phyloP scores from a whole-genome alignment of 805 yeast genomes.

The Candida easanensis region DNA sequence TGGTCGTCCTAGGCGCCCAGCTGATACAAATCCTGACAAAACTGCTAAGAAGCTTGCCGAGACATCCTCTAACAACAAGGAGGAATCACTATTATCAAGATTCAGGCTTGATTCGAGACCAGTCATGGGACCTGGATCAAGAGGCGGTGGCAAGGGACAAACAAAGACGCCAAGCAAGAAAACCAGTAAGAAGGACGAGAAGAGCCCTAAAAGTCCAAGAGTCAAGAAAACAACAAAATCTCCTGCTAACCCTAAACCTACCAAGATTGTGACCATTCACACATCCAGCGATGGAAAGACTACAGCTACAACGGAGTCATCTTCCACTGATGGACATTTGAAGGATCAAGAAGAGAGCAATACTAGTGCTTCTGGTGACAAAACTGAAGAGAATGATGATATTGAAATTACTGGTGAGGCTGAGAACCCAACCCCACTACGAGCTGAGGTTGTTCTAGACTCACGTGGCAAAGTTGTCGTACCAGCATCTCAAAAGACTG shows the following conservation, averaged over 20 bases:
- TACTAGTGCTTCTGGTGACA: neutral
- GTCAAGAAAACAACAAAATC: too few relatives aligned
- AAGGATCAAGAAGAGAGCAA: neutral
- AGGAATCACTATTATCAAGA: conserved; percentile 23
- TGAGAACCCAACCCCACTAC: neutral
- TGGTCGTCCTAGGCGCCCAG: conserved; percentile 27
- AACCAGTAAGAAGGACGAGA: neutral
- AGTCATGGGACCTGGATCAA: conserved; percentile 27
- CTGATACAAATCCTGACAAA: conserved; percentile 1
- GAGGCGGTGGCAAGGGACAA: conserved; percentile 22
- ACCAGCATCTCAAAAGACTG: neutral
- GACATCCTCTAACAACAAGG: conserved; percentile 18
- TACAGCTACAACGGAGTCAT: too few relatives aligned
- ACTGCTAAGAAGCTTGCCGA: conserved; percentile 2
- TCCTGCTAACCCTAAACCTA: neutral
- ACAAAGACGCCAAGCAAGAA: neutral
- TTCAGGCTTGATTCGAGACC: conserved; percentile 28
- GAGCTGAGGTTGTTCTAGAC: neutral
- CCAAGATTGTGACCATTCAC: neutral
- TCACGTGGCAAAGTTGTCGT: neutral
- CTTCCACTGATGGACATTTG: too few relatives aligned
- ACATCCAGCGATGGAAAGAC: neutral
- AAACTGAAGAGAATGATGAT: conserved; percentile 5
- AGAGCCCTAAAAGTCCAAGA: neutral
- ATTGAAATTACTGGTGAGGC: neutral